A percentile compares a stretch with the other conserved stretches of the same genome.
Evolutionary conservation across 2,329 filamentous ascomycete species (phyloP).

Genomic region (Ophiostoma ips): DNA sequence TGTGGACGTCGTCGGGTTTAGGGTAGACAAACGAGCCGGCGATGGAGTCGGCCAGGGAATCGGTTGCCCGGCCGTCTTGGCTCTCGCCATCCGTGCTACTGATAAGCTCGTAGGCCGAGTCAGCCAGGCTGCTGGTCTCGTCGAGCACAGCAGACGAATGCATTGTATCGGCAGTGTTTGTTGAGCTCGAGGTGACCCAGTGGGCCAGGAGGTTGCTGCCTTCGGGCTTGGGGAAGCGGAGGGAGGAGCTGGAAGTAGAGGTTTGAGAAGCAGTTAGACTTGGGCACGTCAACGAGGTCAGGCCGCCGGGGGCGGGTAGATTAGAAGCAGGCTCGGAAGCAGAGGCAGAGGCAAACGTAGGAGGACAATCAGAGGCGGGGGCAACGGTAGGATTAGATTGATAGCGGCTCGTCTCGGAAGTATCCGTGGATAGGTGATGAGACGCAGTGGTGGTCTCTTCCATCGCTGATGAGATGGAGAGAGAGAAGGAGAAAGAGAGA

Average conservation of each 20-base stretch:
- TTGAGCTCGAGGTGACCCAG: conserved; percentile 45
- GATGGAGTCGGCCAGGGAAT: conserved; percentile 28
- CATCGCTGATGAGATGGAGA: conserved; percentile 10
- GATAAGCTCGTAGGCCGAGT: conserved; percentile 45
- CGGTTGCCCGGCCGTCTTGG: conserved; percentile 33
- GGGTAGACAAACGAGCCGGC: conserved; percentile 15
- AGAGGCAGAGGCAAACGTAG: no score
- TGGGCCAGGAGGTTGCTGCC: conserved; percentile 42
- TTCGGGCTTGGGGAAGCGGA: conserved; percentile 43
- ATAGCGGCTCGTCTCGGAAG: background rate
- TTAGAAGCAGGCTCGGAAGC: background rate
- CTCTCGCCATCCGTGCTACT: conserved; percentile 38
- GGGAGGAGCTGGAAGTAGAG: conserved; percentile 19
- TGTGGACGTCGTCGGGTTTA: conserved; percentile 19
- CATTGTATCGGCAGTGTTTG: conserved; percentile 29
- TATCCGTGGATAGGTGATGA: conserved; percentile 2
- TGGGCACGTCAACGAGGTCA: background rate
- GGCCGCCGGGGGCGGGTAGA: background rate
- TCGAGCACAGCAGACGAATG: conserved; percentile 25
- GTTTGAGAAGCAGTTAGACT: conserved; percentile 1
- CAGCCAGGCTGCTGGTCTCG: conserved; percentile 36
- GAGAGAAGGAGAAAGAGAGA: background rate
- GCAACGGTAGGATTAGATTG: conserved; percentile 8
- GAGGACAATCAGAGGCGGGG: background rate
- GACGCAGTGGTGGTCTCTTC: conserved; percentile 12